These are phyloP conservation scores for Fagopyrum esculentum DNA, from an alignment of 148 eudicot genomes.

Conservation along the genomic window DNA sequence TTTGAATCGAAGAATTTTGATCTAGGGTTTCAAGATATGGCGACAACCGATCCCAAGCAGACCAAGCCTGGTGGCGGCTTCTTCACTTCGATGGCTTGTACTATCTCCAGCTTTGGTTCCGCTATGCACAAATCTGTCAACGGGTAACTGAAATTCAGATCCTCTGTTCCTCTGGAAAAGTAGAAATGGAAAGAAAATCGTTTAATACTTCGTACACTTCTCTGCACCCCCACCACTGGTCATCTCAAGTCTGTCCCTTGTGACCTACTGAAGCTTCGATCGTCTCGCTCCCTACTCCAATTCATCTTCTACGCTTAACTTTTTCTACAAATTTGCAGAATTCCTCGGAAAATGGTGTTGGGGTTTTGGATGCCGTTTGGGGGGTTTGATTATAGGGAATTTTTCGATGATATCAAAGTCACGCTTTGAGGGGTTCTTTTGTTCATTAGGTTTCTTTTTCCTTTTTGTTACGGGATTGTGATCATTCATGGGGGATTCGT, in stretches of 20 bases:
- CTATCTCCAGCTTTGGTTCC: conserved; percentile 14
- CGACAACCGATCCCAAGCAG: conserved; percentile 24
- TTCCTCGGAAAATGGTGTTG: neutral
- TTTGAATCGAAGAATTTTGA: too few relatives aligned
- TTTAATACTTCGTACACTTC: conserved; percentile 5
- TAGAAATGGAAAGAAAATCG: neutral
- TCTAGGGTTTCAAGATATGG: too few relatives aligned
- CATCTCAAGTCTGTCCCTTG: conserved; percentile 11
- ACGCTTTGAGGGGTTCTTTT: too few relatives aligned
- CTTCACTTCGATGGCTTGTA: conserved; percentile 22
- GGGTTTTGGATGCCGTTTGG: conserved; percentile 5
- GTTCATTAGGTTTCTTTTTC: too few relatives aligned
- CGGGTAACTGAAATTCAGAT: conserved; percentile 17
- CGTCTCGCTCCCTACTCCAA: conserved; percentile 18
- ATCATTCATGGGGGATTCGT: too few relatives aligned
- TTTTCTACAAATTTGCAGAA: neutral
- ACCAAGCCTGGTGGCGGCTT: conserved; percentile 17
- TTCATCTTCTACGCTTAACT: neutral
- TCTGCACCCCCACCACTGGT: conserved; percentile 8
- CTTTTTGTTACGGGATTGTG: too few relatives aligned
- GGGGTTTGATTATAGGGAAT: conserved; percentile 8
- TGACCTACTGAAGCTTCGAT: conserved; percentile 29
- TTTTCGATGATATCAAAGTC: conserved; percentile 1
- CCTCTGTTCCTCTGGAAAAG: conserved; percentile 11
- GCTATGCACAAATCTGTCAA: conserved; percentile 34